Conservation (phyloP, 108 stramenopile species). For the Cylindrotheca closterium region DNA sequence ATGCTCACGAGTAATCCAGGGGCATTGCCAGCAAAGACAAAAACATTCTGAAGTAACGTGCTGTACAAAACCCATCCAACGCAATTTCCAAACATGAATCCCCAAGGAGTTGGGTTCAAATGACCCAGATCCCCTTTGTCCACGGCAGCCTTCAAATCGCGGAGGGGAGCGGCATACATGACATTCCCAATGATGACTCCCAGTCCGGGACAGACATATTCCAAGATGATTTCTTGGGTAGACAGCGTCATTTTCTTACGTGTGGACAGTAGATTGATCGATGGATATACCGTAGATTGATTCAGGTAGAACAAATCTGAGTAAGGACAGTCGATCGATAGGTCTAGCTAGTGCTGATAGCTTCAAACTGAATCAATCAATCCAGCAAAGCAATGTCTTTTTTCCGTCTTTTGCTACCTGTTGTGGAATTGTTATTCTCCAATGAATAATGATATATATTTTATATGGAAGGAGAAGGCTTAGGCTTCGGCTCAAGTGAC, state of each 20-base stretch:
- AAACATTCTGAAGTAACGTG: slow-evolving; percentile 58
- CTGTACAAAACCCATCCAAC: slow-evolving; percentile 65
- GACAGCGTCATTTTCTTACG: slow-evolving; percentile 2
- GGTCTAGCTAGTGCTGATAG: no score
- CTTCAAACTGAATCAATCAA: no score
- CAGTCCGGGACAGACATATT: background rate
- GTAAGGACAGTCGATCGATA: no score
- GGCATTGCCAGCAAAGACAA: slow-evolving; percentile 59
- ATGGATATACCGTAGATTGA: no score
- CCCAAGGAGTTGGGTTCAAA: slow-evolving; percentile 79
- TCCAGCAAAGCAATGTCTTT: no score
- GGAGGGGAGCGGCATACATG: background rate
- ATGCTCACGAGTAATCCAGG: slow-evolving; percentile 50
- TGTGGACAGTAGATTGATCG: no score
- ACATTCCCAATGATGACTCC: background rate
- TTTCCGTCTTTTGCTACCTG: no score
- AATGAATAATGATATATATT: no score
- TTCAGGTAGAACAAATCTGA: no score
- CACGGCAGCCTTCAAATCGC: slow-evolving; percentile 1
- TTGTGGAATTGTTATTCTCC: no score
- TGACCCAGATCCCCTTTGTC: slow-evolving; percentile 39
- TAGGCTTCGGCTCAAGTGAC: no score
- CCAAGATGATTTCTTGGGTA: background rate
- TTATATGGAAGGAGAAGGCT: no score
- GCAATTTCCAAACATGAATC: slow-evolving; percentile 71